Base-by-base conservation (phyloP, 331 rosid genomes). In the Rhamnella rubrinervis region DNA sequence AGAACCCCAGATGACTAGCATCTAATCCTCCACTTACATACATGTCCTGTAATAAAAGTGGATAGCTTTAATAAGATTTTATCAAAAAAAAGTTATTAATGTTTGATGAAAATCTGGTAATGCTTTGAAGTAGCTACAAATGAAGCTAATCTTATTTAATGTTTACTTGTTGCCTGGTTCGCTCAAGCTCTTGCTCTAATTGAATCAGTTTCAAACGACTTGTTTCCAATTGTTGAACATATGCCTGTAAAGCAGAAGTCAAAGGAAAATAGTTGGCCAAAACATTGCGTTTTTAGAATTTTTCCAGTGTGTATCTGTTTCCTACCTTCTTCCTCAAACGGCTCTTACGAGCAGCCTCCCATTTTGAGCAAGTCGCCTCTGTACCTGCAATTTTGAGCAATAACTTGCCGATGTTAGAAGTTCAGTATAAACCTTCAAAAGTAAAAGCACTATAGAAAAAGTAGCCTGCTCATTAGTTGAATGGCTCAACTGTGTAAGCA, bases 261-360 rank as follows among this genome's bases (percentile, higher is more conserved):
- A 65, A 19, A 58, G 18, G 25, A 65, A 50, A 19, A 60, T 65
- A 69, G 72, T 61, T 65, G 57, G 66, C 68, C 67, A 46, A 50
- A 41, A 31, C 67, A 63, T 46, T 55, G 59, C 59, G 56, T 64
- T 55, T 19, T 40, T 20, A 59, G 41, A 61, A 67, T 59, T 63
- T 44, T 73, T 71, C 23, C 63, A 76, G 74, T 59, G 51, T 55
- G 67, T 40, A 70, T 21, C 55, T 62, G 44, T 51, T 53, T 41
- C 72, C 46, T 73, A 91, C 98, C 98, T 93, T 93, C 80, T 91
- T 93, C 75, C 95, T 75, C 70, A 88, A 68, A 51, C 98, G 92
- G 57, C 98, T 93, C 85, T 91, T 93, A 57, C 97, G 96, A 76
- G 97, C 97, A 74, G 98, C 98, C 90, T 91, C 97, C 58, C 98